phyloP scores from a whole-genome alignment of 345 rosid species.

The Lenwebbia sp. region DNA sequence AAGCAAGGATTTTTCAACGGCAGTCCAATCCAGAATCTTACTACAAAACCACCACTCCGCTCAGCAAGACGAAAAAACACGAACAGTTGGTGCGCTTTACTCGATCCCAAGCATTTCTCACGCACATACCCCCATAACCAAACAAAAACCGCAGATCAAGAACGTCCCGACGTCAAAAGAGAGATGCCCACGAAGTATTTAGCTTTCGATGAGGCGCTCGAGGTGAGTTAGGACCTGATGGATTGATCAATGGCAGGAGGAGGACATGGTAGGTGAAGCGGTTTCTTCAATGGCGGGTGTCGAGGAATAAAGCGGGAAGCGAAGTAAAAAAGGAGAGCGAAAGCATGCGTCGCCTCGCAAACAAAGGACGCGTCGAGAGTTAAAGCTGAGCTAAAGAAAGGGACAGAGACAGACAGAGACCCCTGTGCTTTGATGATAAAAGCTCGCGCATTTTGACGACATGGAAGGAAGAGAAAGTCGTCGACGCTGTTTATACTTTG shows the following conservation, averaged over 20 bases:
- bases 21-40: not conserved
- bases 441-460: not conserved
- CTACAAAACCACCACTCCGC: not conserved
- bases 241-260: not conserved
- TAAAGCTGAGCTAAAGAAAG: not conserved
- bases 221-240: not conserved
- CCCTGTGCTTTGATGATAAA: not conserved
- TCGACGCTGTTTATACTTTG: not conserved
- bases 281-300: not conserved
- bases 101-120: not conserved
- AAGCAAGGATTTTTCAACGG: not conserved
- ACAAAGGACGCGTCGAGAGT: not conserved
- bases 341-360: not conserved
- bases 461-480: not conserved
- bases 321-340: not conserved
- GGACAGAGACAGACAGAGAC: not conserved
- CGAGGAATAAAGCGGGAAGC: not conserved
- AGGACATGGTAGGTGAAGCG: not conserved
- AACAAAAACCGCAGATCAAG: not conserved
- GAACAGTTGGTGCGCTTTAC: not conserved
- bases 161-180: not conserved
- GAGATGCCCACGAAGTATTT: not conserved
- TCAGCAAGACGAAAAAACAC: not conserved
- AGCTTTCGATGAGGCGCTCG: not conserved
- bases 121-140: not conserved